These are phyloP conservation scores for Komagataella mondaviorum DNA, from an alignment of 805 yeast genomes.

Conservation along the genomic window DNA sequence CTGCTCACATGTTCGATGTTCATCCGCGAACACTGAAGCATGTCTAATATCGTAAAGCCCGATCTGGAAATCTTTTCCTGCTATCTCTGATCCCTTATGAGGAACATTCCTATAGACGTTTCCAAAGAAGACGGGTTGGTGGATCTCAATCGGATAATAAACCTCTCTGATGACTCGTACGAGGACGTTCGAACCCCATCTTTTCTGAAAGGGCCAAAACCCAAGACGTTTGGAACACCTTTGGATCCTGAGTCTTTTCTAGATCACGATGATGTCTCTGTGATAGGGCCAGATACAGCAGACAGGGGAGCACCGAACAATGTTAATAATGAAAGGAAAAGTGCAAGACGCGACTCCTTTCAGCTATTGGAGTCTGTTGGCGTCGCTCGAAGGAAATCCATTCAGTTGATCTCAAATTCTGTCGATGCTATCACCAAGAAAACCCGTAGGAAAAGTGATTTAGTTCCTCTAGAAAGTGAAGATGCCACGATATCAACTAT, in stretches of 20 bases:
- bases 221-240: neutral
- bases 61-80: neutral
- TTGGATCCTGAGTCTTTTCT: neutral
- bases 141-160: neutral
- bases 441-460: neutral
- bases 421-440: neutral
- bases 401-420: neutral
- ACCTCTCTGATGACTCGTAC: neutral
- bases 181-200: neutral
- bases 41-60: neutral
- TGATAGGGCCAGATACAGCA: neutral
- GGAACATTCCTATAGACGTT: neutral
- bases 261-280: neutral
- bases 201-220: neutral
- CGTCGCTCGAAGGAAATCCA: neutral
- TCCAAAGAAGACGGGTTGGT: neutral
- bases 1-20: neutral
- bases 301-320: neutral
- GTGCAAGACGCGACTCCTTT: neutral
- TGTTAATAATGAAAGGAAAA: neutral
- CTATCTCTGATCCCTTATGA: neutral
- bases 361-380: neutral
- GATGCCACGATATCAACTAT: slow-evolving; percentile 32
- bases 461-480: neutral
- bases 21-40: neutral